A percentile compares a stretch with the other conserved stretches of the same genome.
Conservation (phyloP, 2,329 filamentous ascomycete genomes). For the Botryosphaeria agaves region DNA sequence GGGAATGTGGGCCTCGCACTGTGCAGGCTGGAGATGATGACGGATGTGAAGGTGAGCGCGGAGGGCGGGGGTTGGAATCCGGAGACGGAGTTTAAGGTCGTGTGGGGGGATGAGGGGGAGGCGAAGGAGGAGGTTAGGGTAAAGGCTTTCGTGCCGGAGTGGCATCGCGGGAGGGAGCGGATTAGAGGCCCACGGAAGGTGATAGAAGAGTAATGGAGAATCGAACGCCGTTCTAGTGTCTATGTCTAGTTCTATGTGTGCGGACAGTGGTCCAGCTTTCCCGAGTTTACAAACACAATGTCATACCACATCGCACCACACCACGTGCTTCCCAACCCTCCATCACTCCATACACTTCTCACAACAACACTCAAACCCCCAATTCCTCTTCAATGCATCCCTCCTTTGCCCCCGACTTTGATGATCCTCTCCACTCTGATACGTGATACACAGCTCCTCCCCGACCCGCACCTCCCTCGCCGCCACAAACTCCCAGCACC, state of each 20-base stretch:
- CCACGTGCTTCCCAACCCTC: too few species aligned
- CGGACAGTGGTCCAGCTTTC: too few species aligned
- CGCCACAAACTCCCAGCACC: constrained; percentile 23
- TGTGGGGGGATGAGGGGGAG: constrained; percentile 5
- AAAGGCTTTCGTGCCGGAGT: constrained; percentile 60
- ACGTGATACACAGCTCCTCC: constrained; percentile 29
- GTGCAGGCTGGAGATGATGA: constrained; percentile 84
- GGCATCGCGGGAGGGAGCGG: constrained; percentile 39
- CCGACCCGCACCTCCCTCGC: constrained; percentile 17
- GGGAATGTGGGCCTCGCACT: constrained; percentile 78
- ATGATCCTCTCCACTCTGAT: constrained; percentile 30
- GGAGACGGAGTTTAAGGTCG: constrained; percentile 31
- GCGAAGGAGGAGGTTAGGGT: constrained; percentile 14
- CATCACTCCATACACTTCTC: constrained; percentile 17
- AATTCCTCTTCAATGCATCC: constrained; percentile 19
- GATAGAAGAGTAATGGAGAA: too few species aligned
- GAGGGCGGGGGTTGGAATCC: constrained; percentile 43
- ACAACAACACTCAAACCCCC: constrained; percentile 29
- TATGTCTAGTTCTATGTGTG: too few species aligned
- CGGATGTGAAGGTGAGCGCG: constrained; percentile 54
- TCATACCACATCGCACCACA: too few species aligned
- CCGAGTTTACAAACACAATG: too few species aligned
- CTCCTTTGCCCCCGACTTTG: constrained; percentile 18
- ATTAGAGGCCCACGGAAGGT: too few species aligned
- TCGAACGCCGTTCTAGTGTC: too few species aligned